Evolutionary conservation across 768 basidiomycete species (phyloP).

Genomic region (Boletus rubroflammeus): DNA sequence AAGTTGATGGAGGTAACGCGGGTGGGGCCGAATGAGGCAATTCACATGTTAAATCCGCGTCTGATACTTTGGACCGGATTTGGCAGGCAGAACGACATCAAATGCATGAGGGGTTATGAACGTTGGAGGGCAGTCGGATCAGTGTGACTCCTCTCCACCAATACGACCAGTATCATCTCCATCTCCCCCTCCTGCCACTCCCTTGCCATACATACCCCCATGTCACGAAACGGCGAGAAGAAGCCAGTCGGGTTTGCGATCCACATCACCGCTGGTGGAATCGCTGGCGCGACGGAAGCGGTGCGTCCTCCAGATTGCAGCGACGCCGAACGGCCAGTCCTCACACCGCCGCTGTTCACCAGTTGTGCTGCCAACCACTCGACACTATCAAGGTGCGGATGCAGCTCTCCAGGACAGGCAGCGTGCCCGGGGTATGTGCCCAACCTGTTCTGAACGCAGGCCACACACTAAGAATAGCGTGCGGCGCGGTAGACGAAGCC

Average conservation of each 20-base stretch:
- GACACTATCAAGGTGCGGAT: slow-evolving; percentile 99
- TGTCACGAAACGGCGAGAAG: slow-evolving; percentile 59
- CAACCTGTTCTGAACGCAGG: background rate
- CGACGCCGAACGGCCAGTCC: background rate
- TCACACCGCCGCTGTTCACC: slow-evolving; percentile 1
- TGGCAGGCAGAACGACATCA: background rate
- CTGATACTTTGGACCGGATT: background rate
- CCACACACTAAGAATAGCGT: background rate
- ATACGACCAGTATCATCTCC: background rate
- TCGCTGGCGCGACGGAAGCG: slow-evolving; percentile 92
- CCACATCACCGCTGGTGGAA: slow-evolving; percentile 92
- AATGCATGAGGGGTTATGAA: slow-evolving; percentile 22
- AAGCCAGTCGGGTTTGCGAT: slow-evolving; percentile 82
- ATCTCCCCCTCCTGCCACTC: background rate
- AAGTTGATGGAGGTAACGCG: slow-evolving; percentile 17
- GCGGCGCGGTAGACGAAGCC: slow-evolving; percentile 69
- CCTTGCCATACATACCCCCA: slow-evolving; percentile 18
- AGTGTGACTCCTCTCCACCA: background rate
- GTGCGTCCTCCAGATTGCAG: slow-evolving; percentile 37
- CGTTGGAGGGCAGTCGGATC: background rate
- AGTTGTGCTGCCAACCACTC: slow-evolving; percentile 87
- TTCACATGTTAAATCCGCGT: slow-evolving; percentile 32
- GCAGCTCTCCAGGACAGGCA: slow-evolving; percentile 88
- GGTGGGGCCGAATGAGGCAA: slow-evolving; percentile 13
- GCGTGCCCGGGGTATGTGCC: slow-evolving; percentile 72